Percentiles rank a stretch among this genome's conserved stretches.
These are phyloP conservation scores for Echria macrotheca DNA, from an alignment of 495 filamentous ascomycete species.

Conservation along the genomic window DNA sequence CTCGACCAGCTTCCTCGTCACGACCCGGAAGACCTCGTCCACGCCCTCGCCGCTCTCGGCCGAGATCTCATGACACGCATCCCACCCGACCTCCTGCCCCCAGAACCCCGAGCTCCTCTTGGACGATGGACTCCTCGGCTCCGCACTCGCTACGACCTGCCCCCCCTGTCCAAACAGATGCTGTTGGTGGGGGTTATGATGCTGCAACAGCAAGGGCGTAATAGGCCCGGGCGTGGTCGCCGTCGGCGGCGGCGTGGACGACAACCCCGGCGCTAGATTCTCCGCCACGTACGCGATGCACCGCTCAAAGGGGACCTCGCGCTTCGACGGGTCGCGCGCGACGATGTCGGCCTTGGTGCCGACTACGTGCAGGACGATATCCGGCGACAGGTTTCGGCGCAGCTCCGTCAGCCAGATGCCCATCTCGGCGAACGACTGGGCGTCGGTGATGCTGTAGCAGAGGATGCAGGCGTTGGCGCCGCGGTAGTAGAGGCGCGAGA, in stretches of 20 bases:
- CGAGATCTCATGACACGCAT: conserved; percentile 94
- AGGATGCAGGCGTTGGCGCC: conserved; percentile 91
- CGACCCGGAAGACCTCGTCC: conserved; percentile 94
- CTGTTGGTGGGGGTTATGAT: neutral
- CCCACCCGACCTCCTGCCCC: conserved; percentile 90
- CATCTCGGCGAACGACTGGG: conserved; percentile 85
- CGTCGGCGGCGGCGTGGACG: conserved; percentile 60
- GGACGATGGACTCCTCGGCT: conserved; percentile 60
- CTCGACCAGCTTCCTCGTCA: conserved; percentile 90
- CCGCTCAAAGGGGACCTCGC: conserved; percentile 85
- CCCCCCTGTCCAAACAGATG: no score
- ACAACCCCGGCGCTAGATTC: conserved; percentile 64
- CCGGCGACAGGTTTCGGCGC: conserved; percentile 59
- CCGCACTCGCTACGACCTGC: no score
- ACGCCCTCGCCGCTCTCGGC: conserved; percentile 93
- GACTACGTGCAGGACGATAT: conserved; percentile 91
- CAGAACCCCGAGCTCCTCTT: conserved; percentile 82
- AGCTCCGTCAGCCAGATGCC: conserved; percentile 82
- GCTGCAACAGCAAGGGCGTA: neutral
- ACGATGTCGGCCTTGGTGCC: conserved; percentile 94
- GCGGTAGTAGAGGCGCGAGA: conserved; percentile 91
- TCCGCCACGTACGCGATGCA: conserved; percentile 95
- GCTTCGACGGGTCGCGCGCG: conserved; percentile 64
- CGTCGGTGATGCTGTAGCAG: conserved; percentile 90
- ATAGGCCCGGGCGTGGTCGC: conserved; percentile 31